Percentiles rank a stretch among this genome's conserved stretches.
Conservation (phyloP, 148 eudicot genomes). For the Euryodendron excelsum region DNA sequence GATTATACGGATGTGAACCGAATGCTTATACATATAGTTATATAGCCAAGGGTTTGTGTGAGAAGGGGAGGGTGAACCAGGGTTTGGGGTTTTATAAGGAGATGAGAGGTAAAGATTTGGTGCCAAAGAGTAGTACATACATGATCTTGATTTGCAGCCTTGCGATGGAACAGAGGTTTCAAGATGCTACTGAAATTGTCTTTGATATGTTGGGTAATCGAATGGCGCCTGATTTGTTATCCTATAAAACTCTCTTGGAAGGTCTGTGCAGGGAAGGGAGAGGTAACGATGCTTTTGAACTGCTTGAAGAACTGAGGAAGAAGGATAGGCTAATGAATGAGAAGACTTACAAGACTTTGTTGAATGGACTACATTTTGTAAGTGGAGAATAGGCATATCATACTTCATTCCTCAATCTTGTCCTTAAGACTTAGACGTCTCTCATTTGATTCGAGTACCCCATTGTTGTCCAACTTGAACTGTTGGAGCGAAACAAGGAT, state of each 20-base stretch:
- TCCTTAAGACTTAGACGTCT: background rate
- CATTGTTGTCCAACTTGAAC: background rate
- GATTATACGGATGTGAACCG: slow-evolving; percentile 80
- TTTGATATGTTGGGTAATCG: slow-evolving; percentile 64
- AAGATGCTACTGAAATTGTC: slow-evolving; percentile 52
- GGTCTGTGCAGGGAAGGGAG: slow-evolving; percentile 82
- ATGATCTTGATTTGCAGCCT: slow-evolving; percentile 81
- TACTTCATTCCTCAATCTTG: background rate
- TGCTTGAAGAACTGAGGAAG: slow-evolving; percentile 68
- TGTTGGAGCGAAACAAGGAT: background rate
- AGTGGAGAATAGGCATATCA: slow-evolving; percentile 27
- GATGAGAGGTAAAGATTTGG: slow-evolving; percentile 64
- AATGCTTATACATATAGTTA: slow-evolving; percentile 71
- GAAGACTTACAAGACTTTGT: slow-evolving; percentile 55
- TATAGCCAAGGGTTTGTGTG: slow-evolving; percentile 73
- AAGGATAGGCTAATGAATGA: slow-evolving; percentile 65
- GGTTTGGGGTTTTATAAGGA: slow-evolving; percentile 65
- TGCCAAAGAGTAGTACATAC: slow-evolving; percentile 56
- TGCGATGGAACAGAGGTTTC: slow-evolving; percentile 71
- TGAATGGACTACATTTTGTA: slow-evolving; percentile 59
- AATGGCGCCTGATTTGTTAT: slow-evolving; percentile 72
- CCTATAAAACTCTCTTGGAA: slow-evolving; percentile 76
- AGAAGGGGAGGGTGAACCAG: slow-evolving; percentile 66
- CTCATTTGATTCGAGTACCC: background rate
- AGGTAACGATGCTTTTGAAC: slow-evolving; percentile 65